These are phyloP conservation scores for Lizonia empirigonia DNA, from an alignment of 2,329 filamentous ascomycete species.

Conservation along the genomic window DNA sequence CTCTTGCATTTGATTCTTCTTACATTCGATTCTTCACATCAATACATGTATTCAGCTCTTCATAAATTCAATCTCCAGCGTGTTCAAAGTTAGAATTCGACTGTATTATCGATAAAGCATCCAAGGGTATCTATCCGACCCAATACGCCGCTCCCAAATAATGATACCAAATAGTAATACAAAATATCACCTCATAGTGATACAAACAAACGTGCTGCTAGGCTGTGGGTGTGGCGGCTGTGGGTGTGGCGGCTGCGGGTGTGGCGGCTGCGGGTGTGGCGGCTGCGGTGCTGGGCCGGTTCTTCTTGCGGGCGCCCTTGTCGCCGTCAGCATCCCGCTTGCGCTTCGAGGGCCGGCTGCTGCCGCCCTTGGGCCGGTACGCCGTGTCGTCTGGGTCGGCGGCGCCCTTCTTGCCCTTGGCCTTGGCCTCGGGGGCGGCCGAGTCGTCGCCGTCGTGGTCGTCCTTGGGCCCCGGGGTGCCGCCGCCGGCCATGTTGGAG, in stretches of 20 bases:
- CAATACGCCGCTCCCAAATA: slow-evolving; percentile 12
- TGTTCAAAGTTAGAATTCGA: too few species aligned
- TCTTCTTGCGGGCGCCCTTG: slow-evolving; percentile 44
- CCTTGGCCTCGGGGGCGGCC: slow-evolving; percentile 39
- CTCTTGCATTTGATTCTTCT: too few species aligned
- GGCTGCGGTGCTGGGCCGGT: slow-evolving; percentile 31
- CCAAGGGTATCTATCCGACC: slow-evolving; percentile 21
- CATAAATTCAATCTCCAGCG: too few species aligned
- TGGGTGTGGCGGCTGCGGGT: not conserved
- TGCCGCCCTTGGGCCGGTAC: slow-evolving; percentile 57
- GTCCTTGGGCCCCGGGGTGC: slow-evolving; percentile 42
- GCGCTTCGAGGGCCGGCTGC: slow-evolving; percentile 48
- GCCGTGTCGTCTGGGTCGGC: slow-evolving; percentile 51
- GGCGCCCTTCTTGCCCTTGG: slow-evolving; percentile 36
- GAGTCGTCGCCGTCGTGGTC: slow-evolving; percentile 53
- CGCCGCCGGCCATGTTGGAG: slow-evolving; percentile 34
- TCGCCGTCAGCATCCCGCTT: slow-evolving; percentile 50
- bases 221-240: not conserved
- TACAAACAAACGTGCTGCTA: not conserved
- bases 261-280: not conserved
- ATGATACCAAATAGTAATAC: not conserved
- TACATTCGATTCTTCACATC: too few species aligned
- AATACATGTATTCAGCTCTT: too few species aligned
- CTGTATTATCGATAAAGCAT: slow-evolving; percentile 1
- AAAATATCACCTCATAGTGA: not conserved